These are phyloP conservation scores for Tolypocladium inflatum DNA, from an alignment of 2,329 filamentous ascomycete species.

Conservation along the genomic window DNA sequence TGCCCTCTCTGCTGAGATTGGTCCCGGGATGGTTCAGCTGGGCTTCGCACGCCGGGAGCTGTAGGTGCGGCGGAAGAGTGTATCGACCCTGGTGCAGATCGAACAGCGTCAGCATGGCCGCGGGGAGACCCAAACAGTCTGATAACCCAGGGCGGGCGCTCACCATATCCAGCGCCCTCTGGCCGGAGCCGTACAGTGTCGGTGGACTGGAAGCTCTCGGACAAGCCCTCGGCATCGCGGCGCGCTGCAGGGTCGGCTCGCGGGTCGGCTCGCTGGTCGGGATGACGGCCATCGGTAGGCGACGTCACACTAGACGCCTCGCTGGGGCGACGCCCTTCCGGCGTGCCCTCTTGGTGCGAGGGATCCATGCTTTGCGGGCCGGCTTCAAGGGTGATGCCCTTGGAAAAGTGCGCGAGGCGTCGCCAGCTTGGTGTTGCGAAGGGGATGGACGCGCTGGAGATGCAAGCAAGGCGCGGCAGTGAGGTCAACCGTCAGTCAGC, in stretches of 20 bases:
- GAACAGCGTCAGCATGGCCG: neutral
- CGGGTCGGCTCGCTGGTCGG: constrained; percentile 25
- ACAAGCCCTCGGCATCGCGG: constrained; percentile 32
- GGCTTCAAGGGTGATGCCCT: constrained; percentile 1
- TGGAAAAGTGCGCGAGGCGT: neutral
- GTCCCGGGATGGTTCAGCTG: constrained; percentile 29
- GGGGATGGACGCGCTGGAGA: neutral
- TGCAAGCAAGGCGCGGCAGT: neutral
- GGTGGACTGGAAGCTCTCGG: constrained; percentile 48
- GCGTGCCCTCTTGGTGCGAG: constrained; percentile 20
- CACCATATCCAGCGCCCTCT: constrained; percentile 46
- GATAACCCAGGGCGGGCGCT: constrained; percentile 3
- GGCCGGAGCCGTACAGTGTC: constrained; percentile 51
- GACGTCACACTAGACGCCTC: constrained; percentile 31
- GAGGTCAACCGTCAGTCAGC: neutral
- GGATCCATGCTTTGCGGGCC: constrained; percentile 32
- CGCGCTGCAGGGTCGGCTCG: constrained; percentile 23
- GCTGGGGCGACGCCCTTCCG: constrained; percentile 25
- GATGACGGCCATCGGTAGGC: constrained; percentile 39
- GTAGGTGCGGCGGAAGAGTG: constrained; percentile 6
- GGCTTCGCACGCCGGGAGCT: constrained; percentile 18
- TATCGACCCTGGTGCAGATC: constrained; percentile 8
- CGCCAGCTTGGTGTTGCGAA: neutral
- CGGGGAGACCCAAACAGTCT: neutral
- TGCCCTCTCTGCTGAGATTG: constrained; percentile 18